These are phyloP conservation scores for Solanum sejunctum DNA, from an alignment of 257 asterid species.

Conservation along the genomic window DNA sequence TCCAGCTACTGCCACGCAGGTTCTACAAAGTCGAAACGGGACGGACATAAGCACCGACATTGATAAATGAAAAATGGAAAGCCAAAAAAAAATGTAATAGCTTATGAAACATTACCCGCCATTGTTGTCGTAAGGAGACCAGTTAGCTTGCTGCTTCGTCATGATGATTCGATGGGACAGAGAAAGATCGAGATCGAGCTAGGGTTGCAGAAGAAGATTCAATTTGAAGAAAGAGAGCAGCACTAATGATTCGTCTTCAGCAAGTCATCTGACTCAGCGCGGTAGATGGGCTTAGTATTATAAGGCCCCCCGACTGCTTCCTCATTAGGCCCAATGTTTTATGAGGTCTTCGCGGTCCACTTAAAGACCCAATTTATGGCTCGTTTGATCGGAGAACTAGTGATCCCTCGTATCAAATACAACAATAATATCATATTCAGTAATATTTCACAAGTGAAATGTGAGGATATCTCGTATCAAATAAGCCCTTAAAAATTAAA, in stretches of 20 bases:
- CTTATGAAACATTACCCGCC: constrained; percentile 49
- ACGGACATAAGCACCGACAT: not conserved
- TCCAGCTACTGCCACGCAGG: constrained; percentile 89
- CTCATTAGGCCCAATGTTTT: not conserved
- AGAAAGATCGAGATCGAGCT: not conserved
- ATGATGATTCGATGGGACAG: constrained; percentile 15
- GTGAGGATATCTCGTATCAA: too few species aligned
- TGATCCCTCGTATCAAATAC: too few species aligned
- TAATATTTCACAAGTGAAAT: too few species aligned
- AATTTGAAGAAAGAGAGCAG: not conserved
- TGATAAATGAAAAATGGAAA: not conserved
- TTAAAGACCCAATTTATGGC: not conserved
- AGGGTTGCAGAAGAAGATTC: not conserved
- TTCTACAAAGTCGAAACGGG: constrained; percentile 28
- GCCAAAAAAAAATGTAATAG: not conserved
- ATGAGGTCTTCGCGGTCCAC: not conserved
- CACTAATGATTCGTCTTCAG: not conserved
- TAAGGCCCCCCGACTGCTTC: not conserved
- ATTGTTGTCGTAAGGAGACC: constrained; percentile 97
- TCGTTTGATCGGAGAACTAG: too few species aligned
- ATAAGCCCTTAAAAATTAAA: too few species aligned
- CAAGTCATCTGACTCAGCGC: not conserved
- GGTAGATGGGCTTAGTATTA: not conserved
- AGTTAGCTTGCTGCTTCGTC: constrained; percentile 77
- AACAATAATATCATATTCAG: too few species aligned